Conservation (phyloP, 2,329 filamentous ascomycete species). For the Nemania serpens region DNA sequence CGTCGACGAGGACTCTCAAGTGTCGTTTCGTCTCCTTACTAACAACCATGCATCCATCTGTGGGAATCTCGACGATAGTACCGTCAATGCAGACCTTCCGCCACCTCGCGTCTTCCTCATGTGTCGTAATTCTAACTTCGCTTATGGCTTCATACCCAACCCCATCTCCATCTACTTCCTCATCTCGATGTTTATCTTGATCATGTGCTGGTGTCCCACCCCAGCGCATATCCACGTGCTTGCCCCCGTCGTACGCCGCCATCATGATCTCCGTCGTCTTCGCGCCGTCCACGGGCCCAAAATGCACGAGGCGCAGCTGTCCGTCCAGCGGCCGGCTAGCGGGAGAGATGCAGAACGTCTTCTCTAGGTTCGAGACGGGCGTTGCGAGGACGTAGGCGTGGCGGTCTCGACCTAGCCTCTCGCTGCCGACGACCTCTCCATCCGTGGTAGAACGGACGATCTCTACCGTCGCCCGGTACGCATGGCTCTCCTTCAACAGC, state of each 20-base stretch:
- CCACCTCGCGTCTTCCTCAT: conserved; percentile 74
- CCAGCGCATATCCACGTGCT: conserved; percentile 58
- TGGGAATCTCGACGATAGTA: conserved; percentile 76
- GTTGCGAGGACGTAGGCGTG: conserved; percentile 81
- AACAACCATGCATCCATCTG: conserved; percentile 73
- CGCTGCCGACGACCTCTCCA: conserved; percentile 6
- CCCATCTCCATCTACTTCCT: conserved; percentile 35
- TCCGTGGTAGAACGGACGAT: conserved; percentile 35
- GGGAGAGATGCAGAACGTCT: conserved; percentile 81
- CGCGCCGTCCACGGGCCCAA: conserved; percentile 68
- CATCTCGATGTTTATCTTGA: neutral
- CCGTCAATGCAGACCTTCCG: conserved; percentile 90
- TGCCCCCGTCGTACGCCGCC: conserved; percentile 61
- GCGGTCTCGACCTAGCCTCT: conserved; percentile 45
- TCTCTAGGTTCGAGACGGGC: conserved; percentile 80
- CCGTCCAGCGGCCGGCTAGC: conserved; percentile 71
- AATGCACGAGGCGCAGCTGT: conserved; percentile 72
- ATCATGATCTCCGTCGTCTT: conserved; percentile 79
- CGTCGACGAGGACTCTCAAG: conserved; percentile 50
- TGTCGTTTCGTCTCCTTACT: conserved; percentile 50
- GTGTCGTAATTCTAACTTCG: conserved; percentile 67
- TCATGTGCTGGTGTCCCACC: conserved; percentile 42
- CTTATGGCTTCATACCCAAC: conserved; percentile 76
- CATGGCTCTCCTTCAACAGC: conserved; percentile 63
- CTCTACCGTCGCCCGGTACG: conserved; percentile 53